Percentiles rank a stretch among this genome's conserved stretches.
Conservation (phyloP, 805 yeast species). For the Huiozyma sinensis region DNA sequence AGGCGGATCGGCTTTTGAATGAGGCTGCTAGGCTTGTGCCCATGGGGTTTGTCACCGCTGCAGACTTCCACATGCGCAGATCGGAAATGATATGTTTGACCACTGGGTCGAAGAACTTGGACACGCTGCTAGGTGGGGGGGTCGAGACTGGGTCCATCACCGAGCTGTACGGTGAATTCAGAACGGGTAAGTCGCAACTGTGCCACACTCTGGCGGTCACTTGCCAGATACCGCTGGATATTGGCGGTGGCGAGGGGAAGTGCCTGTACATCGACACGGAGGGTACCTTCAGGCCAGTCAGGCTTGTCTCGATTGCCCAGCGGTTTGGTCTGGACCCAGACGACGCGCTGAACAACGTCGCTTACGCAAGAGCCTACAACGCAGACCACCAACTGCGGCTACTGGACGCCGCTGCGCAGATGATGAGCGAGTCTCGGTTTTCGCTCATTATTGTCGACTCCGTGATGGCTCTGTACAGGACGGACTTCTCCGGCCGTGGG, state of each 20-base stretch:
- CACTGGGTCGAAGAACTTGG: slow-evolving; percentile 90
- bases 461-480: slow-evolving; percentile 90
- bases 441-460: slow-evolving; percentile 90
- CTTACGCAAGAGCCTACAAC: slow-evolving; percentile 93
- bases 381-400: slow-evolving; percentile 91
- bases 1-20: slow-evolving; percentile 72
- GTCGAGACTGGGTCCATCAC: slow-evolving; percentile 95
- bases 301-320: slow-evolving; percentile 81
- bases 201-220: slow-evolving; percentile 96
- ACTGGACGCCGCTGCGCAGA: slow-evolving; percentile 79
- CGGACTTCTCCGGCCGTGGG: slow-evolving; percentile 92
- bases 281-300: slow-evolving; percentile 89
- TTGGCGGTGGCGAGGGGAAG: slow-evolving; percentile 98
- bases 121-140: slow-evolving; percentile 91
- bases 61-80: slow-evolving; percentile 83
- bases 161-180: slow-evolving; percentile 91
- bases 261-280: slow-evolving; percentile 94
- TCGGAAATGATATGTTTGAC: slow-evolving; percentile 86
- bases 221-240: slow-evolving; percentile 89
- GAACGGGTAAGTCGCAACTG: slow-evolving; percentile 94
- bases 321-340: slow-evolving; percentile 86
- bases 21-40: slow-evolving; percentile 87
- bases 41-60: slow-evolving; percentile 94
- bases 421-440: slow-evolving; percentile 94
- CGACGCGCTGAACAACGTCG: slow-evolving; percentile 93